Conservation (phyloP, 2,329 filamentous ascomycete genomes). For the Xylaria sp. region DNA sequence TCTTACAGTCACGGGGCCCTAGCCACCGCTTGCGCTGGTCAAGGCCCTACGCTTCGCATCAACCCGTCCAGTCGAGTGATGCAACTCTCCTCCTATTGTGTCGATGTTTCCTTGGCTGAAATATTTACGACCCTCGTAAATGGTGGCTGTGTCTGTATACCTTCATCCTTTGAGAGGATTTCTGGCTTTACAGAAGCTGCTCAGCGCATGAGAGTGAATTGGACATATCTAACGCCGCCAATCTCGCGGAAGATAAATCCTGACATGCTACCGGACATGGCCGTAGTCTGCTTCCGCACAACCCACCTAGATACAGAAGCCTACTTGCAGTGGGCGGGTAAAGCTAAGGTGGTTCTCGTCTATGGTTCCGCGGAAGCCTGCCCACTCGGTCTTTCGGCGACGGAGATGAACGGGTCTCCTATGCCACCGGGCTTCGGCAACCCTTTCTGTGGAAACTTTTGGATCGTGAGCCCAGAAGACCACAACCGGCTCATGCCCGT, state of each 20-base stretch:
- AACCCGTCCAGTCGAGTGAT: constrained; percentile 65
- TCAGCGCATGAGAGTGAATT: constrained; percentile 56
- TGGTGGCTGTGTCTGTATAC: constrained; percentile 65
- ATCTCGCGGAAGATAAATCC: constrained; percentile 55
- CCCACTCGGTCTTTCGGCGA: constrained; percentile 62
- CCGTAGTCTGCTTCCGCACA: constrained; percentile 55
- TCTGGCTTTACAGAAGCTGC: constrained; percentile 57
- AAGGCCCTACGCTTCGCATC: constrained; percentile 63
- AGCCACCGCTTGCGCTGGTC: constrained; percentile 63
- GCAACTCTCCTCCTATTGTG: constrained; percentile 67
- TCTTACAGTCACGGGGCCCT: constrained; percentile 71
- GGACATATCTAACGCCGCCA: constrained; percentile 62
- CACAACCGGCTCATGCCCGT: constrained; percentile 62
- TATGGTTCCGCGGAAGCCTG: constrained; percentile 65
- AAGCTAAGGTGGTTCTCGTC: constrained; percentile 60
- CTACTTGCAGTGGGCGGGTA: constrained; percentile 59
- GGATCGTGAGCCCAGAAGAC: constrained; percentile 65
- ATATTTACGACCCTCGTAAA: constrained; percentile 62
- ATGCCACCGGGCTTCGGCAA: constrained; percentile 58
- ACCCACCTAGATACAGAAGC: constrained; percentile 62
- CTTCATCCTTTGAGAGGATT: constrained; percentile 56
- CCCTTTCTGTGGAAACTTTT: constrained; percentile 62
- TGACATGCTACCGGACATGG: constrained; percentile 45
- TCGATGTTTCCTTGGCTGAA: constrained; percentile 65
- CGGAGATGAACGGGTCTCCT: constrained; percentile 54